phyloP scores from a whole-genome alignment of 2,329 filamentous ascomycete species.

The Scortechinia acanthostroma region DNA sequence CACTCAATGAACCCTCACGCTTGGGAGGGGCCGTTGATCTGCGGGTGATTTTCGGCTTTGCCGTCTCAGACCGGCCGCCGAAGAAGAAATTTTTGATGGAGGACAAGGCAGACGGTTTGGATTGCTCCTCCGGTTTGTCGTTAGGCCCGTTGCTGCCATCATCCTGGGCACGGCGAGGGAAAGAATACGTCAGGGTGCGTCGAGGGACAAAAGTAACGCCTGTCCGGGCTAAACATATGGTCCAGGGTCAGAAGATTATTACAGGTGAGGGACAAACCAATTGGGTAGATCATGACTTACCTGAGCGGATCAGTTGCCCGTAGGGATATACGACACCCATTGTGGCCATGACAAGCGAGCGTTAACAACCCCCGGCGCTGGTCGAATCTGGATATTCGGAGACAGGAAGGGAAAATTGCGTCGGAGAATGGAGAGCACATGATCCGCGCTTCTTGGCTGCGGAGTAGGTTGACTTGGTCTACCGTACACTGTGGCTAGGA shows the following conservation, averaged over 20 bases:
- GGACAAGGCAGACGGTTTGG: constrained; percentile 14
- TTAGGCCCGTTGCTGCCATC: constrained; percentile 10
- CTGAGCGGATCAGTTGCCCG: constrained; percentile 24
- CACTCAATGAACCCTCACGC: constrained; percentile 20
- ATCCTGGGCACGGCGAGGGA: constrained; percentile 16
- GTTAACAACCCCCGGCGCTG: no score
- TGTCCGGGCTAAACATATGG: constrained; percentile 12
- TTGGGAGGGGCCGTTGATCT: constrained; percentile 15
- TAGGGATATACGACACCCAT: constrained; percentile 23
- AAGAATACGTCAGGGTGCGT: constrained; percentile 21
- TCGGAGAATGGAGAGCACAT: no score
- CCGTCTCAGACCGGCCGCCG: constrained; percentile 10
- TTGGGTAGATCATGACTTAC: constrained; percentile 11
- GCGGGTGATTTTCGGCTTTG: constrained; percentile 17
- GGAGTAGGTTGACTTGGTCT: no score
- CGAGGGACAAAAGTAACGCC: constrained; percentile 20
- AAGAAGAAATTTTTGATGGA: constrained; percentile 23
- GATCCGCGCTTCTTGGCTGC: no score
- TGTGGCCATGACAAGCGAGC: constrained; percentile 28
- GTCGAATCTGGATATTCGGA: no score
- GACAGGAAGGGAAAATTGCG: no score
- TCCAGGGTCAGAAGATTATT: background rate
- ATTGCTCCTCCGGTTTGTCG: constrained; percentile 9
- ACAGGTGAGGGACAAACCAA: background rate
- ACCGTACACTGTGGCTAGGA: no score